Conservation (phyloP, 306 rosid genomes). For the Dryas alaskensis region DNA sequence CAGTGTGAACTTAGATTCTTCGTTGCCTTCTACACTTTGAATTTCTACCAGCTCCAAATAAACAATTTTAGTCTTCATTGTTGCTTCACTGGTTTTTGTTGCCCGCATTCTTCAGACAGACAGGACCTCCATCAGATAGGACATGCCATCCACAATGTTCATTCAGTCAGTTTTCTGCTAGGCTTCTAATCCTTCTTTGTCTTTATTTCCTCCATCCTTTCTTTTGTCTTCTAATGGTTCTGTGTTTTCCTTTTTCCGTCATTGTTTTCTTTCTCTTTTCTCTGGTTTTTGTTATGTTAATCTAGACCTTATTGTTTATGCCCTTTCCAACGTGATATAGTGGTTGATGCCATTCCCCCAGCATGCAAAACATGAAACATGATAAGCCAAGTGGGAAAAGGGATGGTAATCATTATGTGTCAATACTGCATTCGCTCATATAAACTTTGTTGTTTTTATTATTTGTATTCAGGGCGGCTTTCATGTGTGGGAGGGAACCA, state of each 20-base stretch:
- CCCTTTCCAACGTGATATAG: not conserved
- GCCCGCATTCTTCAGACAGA: not conserved
- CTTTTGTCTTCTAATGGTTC: not conserved
- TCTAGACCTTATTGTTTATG: not conserved
- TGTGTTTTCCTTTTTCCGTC: not conserved
- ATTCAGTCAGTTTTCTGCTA: conserved; percentile 2
- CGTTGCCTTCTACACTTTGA: not conserved
- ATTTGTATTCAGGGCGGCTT: conserved; percentile 71
- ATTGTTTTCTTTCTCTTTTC: not conserved
- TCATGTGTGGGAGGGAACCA: conserved; percentile 95
- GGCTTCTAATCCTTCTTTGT: not conserved
- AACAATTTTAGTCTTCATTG: conserved; percentile 1
- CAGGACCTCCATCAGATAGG: not conserved
- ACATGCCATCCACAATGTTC: not conserved
- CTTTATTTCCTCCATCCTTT: not conserved
- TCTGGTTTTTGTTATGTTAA: not conserved
- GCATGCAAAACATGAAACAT: not conserved
- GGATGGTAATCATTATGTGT: not conserved
- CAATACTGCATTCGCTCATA: not conserved
- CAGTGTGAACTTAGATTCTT: not conserved
- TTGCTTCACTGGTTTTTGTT: not conserved
- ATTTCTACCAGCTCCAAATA: not conserved
- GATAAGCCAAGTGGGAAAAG: not conserved
- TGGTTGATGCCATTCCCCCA: not conserved
- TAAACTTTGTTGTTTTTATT: not conserved